Base-by-base conservation (phyloP, 78 protist species). In the Dictyostelium brefeldianum region DNA sequence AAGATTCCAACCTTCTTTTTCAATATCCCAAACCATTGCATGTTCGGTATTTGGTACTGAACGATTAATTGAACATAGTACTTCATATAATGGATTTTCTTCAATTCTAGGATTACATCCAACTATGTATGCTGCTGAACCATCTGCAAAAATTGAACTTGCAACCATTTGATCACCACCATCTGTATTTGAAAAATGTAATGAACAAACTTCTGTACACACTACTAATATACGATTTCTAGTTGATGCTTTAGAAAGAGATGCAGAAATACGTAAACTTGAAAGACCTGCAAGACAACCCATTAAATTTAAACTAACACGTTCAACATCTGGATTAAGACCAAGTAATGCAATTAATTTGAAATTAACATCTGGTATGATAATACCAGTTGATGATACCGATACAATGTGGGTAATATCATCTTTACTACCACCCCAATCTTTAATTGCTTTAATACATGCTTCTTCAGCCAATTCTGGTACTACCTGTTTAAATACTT, bases 201-300 rank as follows among this genome's bases (percentile, higher is more conserved):
- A 27, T 22, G 85, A 77, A 29, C 93, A 87, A n/a, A 87, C 46
- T 27, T 87, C 93, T n/a, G 93, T 87, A 20, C 93, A 87, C 9
- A 74, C 83, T 20, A 87, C 93, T 0, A 87, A 57, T 1, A 87
- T 29, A 71, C 93, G 80, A 51, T 87, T 56, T 29, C 71, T 78
- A 8, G 80, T 51, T 15, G 67, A 20, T 0, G 69, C 65, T 20
- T 77, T 53, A 4, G 93, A 84, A 1, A 87, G 53, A 8, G 80
- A 31, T 3, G 56, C 17, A 2, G 93, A 84, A 5, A 59, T 56
- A 47, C 93, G 67, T 20, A 87, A 14, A 31, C 62, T 57, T 9
- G 93, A 70, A 50, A 70, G 81, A 77, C 93, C 93, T 5, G 93
- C 83, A 3, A 70, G 56, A 87, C 93, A 87, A 50, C 93, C 93